phyloP scores from a whole-genome alignment of 2,329 filamentous ascomycete genomes.

The Cladosporium cucumerinum region DNA sequence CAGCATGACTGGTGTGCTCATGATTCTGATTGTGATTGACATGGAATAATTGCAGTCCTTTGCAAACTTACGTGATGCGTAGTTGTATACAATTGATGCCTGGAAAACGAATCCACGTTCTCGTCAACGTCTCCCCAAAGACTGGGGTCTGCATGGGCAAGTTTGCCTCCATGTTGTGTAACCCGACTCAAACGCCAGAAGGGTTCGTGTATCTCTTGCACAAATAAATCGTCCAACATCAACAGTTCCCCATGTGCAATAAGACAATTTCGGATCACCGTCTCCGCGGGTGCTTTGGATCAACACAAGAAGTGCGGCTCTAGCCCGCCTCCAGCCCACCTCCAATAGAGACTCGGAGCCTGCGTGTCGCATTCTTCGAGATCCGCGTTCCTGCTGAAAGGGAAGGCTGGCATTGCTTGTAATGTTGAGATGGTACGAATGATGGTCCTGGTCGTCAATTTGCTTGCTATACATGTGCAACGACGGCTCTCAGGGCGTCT shows the following conservation, averaged over 20 bases:
- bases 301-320: background rate
- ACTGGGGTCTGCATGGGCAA: background rate
- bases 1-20: background rate
- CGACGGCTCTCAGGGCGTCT: background rate
- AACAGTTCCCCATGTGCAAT: background rate
- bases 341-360: background rate
- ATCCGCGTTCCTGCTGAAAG: background rate
- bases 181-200: background rate
- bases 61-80: too few relatives aligned
- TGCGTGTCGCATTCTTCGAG: background rate
- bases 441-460: background rate
- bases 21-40: background rate
- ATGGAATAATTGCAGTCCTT: background rate
- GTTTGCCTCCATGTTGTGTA: conserved; percentile 3
- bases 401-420: background rate
- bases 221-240: background rate
- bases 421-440: background rate
- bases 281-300: background rate
- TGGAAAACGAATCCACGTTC: background rate
- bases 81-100: background rate
- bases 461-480: background rate
- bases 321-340: background rate
- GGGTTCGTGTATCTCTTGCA: background rate
- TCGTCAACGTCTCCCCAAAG: background rate
- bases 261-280: background rate